Evolutionary conservation across 768 basidiomycete genomes (phyloP), one percentile per base, ranked within the genome.

Genomic region (Cystobasidiopsis lactophilus): DNA sequence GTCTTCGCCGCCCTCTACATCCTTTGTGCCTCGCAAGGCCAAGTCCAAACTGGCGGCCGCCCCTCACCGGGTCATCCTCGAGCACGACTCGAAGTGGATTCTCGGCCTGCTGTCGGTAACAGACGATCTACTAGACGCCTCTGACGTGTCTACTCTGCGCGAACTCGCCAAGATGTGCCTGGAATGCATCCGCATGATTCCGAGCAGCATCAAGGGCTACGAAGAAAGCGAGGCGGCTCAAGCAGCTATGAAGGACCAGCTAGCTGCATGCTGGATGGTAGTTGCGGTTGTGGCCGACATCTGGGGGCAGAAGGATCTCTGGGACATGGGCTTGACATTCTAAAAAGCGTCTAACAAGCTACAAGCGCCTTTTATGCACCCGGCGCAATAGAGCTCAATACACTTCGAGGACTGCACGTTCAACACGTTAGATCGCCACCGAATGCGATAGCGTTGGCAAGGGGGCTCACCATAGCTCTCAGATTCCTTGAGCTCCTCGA

Each of bases 401-500:
- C n/a, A n/a, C n/a, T n/a, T n/a, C n/a, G n/a, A n/a, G n/a, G n/a
- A n/a, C n/a, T n/a, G n/a, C n/a, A n/a, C n/a, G n/a, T n/a, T n/a
- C n/a, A n/a, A n/a, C n/a, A n/a, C n/a, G n/a, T n/a, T n/a, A n/a
- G n/a, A n/a, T n/a, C n/a, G n/a, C n/a, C n/a, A n/a, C n/a, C n/a
- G n/a, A n/a, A n/a, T n/a, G n/a, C n/a, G n/a, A n/a, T n/a, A n/a
- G n/a, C n/a, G n/a, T n/a, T n/a, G n/a, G n/a, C n/a, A n/a, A n/a
- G n/a, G n/a, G n/a, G n/a, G n/a, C n/a, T n/a, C n/a, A n/a, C n/a
- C n/a, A n/a, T 96, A 98, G 41, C 91, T 79, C 67, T 96, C 93
- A 61, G 88, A 85, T 66, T 89, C 91, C 70, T 98, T 93, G 62
- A 89, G 67, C 41, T 77, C 71, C 69, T 96, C 89, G 27, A 98